Evolutionary conservation across 2,329 filamentous ascomycete species (phyloP), one percentile per base, ranked within the genome.

Genomic region (Neophaeococcomyces aloes): DNA sequence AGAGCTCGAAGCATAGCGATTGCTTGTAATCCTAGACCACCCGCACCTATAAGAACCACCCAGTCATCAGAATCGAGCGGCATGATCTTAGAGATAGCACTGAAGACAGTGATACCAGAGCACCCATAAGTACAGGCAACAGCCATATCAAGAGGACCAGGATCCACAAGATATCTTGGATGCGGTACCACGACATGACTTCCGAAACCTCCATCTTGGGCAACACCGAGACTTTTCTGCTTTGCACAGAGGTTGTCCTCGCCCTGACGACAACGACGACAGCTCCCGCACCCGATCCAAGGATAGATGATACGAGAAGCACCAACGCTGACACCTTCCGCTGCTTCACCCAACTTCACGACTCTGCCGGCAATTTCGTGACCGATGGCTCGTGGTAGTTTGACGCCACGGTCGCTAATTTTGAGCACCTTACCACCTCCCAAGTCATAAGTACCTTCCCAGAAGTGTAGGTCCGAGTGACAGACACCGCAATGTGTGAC

Each of bases 331-430:
- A 83, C 67, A 34, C 11, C 44, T 29, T 5, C 73, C 18, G 67
- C 64, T 6, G 42, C 46, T 21, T 61, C 61, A 33, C 75, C 76
- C 29, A 79, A 65, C 21, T 71, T 70, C 18, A 74, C 69, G 5
- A 70, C 73, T 5, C 63, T 70, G 34, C 78, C 78, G 49, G 81
- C 70, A 34, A 82, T 81, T 54, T 82, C 78, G 58, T 82, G 78
- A 42, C 78, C 78, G 19, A 78, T 74, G 32, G 74, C 73, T 30
- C 75, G 62, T 27, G 66, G 66, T 4, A 45, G 32, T 14, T 33
- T 46, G 34, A 74, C 73, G 30, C 75, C 66, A 36, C 64, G 65
- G 44, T 67, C 47, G 13, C 36, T 44, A 15, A 49, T 34, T 2
- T 41, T 8, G 30, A 46, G 11, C n/a, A 29, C 14, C 33, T 46